Evolutionary conservation across 2,329 filamentous ascomycete genomes (phyloP).

Genomic region (Geosmithia putterillii): DNA sequence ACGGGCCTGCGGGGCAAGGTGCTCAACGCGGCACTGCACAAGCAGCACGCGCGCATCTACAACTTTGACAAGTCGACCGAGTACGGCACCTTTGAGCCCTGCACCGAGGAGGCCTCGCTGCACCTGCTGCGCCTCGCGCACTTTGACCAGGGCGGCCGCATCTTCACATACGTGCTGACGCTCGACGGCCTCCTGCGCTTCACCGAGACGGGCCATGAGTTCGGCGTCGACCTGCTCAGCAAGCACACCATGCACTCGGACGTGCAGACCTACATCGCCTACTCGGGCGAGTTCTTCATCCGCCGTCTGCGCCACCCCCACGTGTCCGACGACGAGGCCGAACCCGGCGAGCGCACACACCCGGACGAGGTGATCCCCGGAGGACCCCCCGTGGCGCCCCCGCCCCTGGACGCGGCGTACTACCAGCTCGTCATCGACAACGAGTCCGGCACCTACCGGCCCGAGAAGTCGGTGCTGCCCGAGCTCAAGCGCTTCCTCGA

Average conservation of each 20-base stretch:
- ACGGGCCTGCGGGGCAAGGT: conserved; percentile 67
- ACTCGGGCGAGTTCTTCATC: conserved; percentile 86
- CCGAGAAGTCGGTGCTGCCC: conserved; percentile 65
- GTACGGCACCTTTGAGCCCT: conserved; percentile 54
- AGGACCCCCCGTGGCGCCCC: conserved; percentile 30
- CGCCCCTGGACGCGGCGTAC: conserved; percentile 34
- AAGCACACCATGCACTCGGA: conserved; percentile 98
- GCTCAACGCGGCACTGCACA: conserved; percentile 74
- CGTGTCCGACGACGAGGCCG: conserved; percentile 22
- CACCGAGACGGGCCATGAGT: conserved; percentile 91
- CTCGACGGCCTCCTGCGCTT: conserved; percentile 80
- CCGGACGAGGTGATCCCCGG: conserved; percentile 30
- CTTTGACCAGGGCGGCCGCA: conserved; percentile 71
- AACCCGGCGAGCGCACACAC: conserved; percentile 36
- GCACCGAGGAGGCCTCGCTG: conserved; percentile 57
- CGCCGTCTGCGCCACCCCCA: conserved; percentile 45
- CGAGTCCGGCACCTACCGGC: conserved; percentile 85
- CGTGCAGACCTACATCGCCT: conserved; percentile 83
- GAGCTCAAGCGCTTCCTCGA: conserved; percentile 58
- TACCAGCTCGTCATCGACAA: conserved; percentile 94
- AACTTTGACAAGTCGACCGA: conserved; percentile 71
- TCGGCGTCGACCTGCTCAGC: conserved; percentile 81
- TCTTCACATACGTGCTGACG: conserved; percentile 87
- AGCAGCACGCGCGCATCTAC: conserved; percentile 82
- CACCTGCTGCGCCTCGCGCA: conserved; percentile 81